These are phyloP conservation scores for Sugiyamaella sp. DNA, from an alignment of 1,139 yeast genomes.

Conservation along the genomic window DNA sequence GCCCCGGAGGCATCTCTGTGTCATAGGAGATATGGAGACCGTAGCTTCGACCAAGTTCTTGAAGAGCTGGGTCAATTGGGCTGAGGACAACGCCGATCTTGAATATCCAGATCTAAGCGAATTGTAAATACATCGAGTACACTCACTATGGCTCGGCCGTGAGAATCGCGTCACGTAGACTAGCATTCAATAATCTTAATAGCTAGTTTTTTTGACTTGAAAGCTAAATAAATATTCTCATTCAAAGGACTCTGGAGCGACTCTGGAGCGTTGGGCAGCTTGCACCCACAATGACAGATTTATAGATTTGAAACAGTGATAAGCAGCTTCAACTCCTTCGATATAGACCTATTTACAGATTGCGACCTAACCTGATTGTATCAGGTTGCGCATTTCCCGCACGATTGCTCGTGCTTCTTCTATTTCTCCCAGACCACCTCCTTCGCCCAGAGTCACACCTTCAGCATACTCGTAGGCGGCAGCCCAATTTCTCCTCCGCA, in stretches of 20 bases:
- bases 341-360: background rate
- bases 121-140: background rate
- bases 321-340: no score
- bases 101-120: conserved; percentile 58
- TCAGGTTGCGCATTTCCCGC: conserved; percentile 50
- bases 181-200: no score
- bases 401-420: conserved; percentile 89
- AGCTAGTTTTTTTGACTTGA: no score
- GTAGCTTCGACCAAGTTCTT: conserved; percentile 61
- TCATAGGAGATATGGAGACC: conserved; percentile 85
- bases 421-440: conserved; percentile 79
- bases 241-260: no score
- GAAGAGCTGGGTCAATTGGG: conserved; percentile 69
- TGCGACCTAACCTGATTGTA: conserved; percentile 4
- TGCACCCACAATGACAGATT: no score
- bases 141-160: background rate
- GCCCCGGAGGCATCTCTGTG: conserved; percentile 81
- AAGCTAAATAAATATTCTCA: no score
- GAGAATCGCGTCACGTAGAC: no score
- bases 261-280: no score
- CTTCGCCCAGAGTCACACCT: conserved; percentile 54
- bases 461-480: conserved; percentile 76
- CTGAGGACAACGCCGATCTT: conserved; percentile 66
- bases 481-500: conserved; percentile 58
- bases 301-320: no score